phyloP scores from a whole-genome alignment of 192 early-diverging fungal species.

The Coemansia sp. region DNA sequence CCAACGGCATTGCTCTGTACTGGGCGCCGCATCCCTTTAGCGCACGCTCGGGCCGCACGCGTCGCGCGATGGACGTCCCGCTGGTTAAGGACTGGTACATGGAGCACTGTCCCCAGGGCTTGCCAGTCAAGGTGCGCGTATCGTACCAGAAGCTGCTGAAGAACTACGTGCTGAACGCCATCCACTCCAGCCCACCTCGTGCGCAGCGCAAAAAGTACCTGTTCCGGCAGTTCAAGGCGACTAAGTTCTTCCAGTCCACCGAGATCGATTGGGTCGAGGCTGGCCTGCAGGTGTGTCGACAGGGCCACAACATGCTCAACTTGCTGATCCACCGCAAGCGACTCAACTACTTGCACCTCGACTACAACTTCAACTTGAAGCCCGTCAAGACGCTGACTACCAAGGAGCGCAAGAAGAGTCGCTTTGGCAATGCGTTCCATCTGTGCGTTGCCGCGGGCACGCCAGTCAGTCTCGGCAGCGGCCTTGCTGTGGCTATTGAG shows the following conservation, averaged over 20 bases:
- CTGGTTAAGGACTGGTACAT: conserved; percentile 98
- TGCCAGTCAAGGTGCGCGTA: conserved; percentile 97
- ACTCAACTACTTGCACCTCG: conserved; percentile 96
- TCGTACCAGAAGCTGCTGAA: conserved; percentile 98
- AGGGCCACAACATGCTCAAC: conserved; percentile 99
- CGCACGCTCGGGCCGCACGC: conserved; percentile 84
- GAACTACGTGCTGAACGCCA: conserved; percentile 91
- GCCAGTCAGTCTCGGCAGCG: conserved; percentile 43
- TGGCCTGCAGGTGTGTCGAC: conserved; percentile 95
- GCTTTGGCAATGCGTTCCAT: conserved; percentile 98
- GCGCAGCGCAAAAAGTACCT: conserved; percentile 90
- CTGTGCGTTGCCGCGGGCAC: conserved; percentile 63
- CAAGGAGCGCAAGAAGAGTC: conserved; percentile 98
- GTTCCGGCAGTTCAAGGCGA: conserved; percentile 91
- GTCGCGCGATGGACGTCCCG: conserved; percentile 92
- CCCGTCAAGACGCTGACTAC: conserved; percentile 99
- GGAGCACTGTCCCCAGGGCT: conserved; percentile 89
- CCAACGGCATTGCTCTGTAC: conserved; percentile 88
- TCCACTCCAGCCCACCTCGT: conserved; percentile 87
- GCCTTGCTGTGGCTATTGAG: conserved; percentile 52
- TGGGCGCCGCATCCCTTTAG: conserved; percentile 99
- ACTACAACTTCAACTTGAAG: conserved; percentile 99
- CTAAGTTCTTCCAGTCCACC: conserved; percentile 99
- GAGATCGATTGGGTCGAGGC: conserved; percentile 99
- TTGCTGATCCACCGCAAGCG: conserved; percentile 98